Base-by-base conservation (phyloP, 805 yeast genomes). In the Saturnispora sanitii region DNA sequence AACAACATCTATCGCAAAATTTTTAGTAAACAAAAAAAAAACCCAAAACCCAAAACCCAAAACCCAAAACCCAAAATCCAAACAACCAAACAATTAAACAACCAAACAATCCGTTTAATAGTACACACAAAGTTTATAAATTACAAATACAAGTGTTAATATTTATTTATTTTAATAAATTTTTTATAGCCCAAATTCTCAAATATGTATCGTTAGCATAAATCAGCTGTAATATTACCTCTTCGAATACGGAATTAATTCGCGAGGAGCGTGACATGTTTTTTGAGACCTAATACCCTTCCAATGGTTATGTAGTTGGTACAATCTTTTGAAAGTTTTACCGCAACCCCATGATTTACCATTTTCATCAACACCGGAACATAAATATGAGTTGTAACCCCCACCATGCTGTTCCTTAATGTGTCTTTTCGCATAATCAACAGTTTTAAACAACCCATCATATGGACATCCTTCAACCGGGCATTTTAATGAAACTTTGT, bases 221-320 rank as follows among this genome's bases (percentile, higher is more conserved):
- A n/a, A n/a, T n/a, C n/a, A n/a, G n/a, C n/a, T n/a, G n/a, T n/a
- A n/a, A n/a, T n/a, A n/a, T n/a, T n/a, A n/a, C n/a, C n/a, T n/a
- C n/a, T n/a, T n/a, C n/a, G n/a, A n/a, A 23, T 23, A 11, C 11
- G 9, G 11, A 23, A 23, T 23, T 23, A 26, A 8, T 2, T 33
- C 36, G 5, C 6, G n/a, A 11, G 40, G 40, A 5, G 29, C 34
- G 6, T 21, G 20, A 19, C 40, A 37, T 11, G 19, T 29, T 13
- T 30, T 17, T 17, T 31, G 23, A 11, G 35, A 22, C 7, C 35
- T 29, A 11, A 13, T 29, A 7, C 40, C 25, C 17, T 22, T 37
- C 40, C 40, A 37, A 23, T 37, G 35, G 26, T 37, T 37, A 8
- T 22, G 35, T 29, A 37, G 13, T 19, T 37, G 40, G n/a, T 37